Percentiles rank a stretch among this genome's conserved stretches.
Evolutionary conservation across 1,284 basidiomycete species (phyloP).

Genomic region (Microbotryum scabiosae): DNA sequence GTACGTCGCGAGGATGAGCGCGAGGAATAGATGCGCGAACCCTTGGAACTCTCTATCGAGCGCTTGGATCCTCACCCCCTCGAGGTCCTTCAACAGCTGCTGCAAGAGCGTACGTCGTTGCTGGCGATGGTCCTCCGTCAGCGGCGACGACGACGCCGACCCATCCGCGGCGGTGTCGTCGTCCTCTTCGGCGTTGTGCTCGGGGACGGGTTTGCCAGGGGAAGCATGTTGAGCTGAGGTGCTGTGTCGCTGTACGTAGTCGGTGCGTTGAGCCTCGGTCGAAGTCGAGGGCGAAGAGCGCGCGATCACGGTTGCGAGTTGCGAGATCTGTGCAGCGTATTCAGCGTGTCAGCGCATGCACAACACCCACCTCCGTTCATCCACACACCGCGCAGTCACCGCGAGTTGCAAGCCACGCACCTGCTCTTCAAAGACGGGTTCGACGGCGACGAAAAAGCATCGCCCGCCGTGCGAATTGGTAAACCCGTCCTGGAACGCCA

Average conservation of each 20-base stretch:
- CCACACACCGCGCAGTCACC: too few relatives aligned
- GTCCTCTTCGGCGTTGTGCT: slow-evolving; percentile 6
- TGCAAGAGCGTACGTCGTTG: slow-evolving; percentile 16
- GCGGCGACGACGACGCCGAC: slow-evolving; percentile 3
- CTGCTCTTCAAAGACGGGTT: slow-evolving; percentile 22
- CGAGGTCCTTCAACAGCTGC: slow-evolving; percentile 7
- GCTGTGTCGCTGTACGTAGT: slow-evolving; percentile 11
- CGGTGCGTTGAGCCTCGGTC: slow-evolving; percentile 8
- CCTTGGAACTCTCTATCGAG: slow-evolving; percentile 26
- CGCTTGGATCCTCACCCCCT: slow-evolving; percentile 6
- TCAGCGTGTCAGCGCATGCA: background rate
- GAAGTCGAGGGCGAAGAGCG: slow-evolving; percentile 4
- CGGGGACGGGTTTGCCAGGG: slow-evolving; percentile 2
- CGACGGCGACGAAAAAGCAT: slow-evolving; percentile 28
- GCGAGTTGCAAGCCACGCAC: background rate
- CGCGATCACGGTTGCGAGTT: slow-evolving; percentile 16
- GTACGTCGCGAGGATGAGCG: slow-evolving; percentile 21
- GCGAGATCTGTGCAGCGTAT: slow-evolving; percentile 8
- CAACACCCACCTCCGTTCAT: too few relatives aligned
- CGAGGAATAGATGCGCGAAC: slow-evolving; percentile 28
- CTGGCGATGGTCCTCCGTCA: slow-evolving; percentile 1
- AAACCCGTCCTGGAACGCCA: slow-evolving; percentile 27
- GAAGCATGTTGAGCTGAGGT: slow-evolving; percentile 10
- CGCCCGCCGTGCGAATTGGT: slow-evolving; percentile 16
- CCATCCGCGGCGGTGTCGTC: background rate